phyloP scores from a whole-genome alignment of 2,329 filamentous ascomycete species.

The Claviceps arundinis region DNA sequence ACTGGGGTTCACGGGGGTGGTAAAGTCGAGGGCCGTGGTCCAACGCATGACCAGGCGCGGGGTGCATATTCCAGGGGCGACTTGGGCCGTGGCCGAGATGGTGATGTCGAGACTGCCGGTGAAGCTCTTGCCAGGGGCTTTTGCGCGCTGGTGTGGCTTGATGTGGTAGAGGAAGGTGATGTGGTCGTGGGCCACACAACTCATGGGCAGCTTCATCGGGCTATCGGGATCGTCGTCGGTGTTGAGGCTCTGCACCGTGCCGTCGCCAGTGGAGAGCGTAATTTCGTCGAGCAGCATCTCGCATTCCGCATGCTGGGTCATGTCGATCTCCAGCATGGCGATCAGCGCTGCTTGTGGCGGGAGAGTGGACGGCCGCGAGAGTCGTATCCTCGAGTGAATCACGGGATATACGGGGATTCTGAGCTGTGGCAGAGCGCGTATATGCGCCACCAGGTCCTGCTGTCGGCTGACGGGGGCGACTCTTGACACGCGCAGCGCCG shows the following conservation, averaged over 20 bases:
- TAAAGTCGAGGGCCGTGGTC: conserved; percentile 58
- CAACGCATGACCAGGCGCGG: conserved; percentile 53
- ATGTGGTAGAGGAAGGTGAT: conserved; percentile 62
- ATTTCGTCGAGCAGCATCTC: conserved; percentile 50
- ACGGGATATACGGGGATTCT: conserved; percentile 53
- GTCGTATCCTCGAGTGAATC: conserved; percentile 59
- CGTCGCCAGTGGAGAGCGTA: conserved; percentile 41
- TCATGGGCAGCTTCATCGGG: conserved; percentile 35
- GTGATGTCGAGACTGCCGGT: conserved; percentile 43
- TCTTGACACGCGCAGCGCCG: conserved; percentile 60
- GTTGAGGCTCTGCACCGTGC: conserved; percentile 45
- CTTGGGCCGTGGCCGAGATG: conserved; percentile 45
- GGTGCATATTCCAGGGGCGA: conserved; percentile 42
- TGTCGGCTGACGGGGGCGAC: conserved; percentile 54
- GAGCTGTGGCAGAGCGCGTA: conserved; percentile 50
- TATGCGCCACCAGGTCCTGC: conserved; percentile 47
- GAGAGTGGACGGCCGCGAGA: conserved; percentile 48
- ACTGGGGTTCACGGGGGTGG: conserved; percentile 48
- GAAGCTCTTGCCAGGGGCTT: conserved; percentile 31
- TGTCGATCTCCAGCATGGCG: conserved; percentile 60
- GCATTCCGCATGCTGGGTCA: conserved; percentile 56
- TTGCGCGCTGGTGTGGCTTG: conserved; percentile 34
- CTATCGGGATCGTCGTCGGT: conserved; percentile 23
- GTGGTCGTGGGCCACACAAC: conserved; percentile 59
- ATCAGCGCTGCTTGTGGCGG: conserved; percentile 49